Base-by-base conservation (phyloP, 2,329 filamentous ascomycete species). In the Coniochaeta ligniaria region DNA sequence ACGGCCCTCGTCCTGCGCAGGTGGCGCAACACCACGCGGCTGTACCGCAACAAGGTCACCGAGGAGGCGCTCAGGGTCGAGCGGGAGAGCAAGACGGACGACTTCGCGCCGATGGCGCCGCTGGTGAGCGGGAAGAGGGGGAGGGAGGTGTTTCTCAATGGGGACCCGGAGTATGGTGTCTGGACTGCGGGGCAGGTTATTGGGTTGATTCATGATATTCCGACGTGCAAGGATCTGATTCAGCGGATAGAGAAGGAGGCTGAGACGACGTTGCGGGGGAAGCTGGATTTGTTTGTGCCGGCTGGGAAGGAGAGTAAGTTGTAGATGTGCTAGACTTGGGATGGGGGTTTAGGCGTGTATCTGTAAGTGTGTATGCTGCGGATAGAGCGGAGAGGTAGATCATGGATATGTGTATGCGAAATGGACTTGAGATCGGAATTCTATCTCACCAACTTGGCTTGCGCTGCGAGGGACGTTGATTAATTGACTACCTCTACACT, bases 151-250 rank as follows among this genome's bases (percentile, higher is more conserved):
- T 98, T 97, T 75, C 71, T 93, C 65, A 96, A 93, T 63, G 95
- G 95, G 20, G 95, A 99, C 71, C 84, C 90, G 59, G 90, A 99
- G 69, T 91, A 85, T 72, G 95, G 95, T 60, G 93, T 97, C 43
- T 99, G 95, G 95, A 98, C 95, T 22, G 92, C 94, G 9, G 95
- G 95, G 12, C 94, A 97, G 73, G 94, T 98, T 66, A 96, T 99
- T 66, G 91, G 91, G 6, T 73, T 95, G 60, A 95, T 95, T 63
- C 86, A 94, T 67, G 91, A 95, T 68, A 90, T 93, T 60, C 90
- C 90, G 9, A 91, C 88, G 0, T 94, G 91, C 70, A 82, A 83
- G 55, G 86, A 77, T 1, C 77, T 95, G 28, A 76, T 92, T 11
- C 79, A 79, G 66, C 83, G 91, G 61, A 93, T 95, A 67, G 90